Evolutionary conservation across 257 asterid genomes (phyloP).

Genomic region (Parsonsia alboflavescens): DNA sequence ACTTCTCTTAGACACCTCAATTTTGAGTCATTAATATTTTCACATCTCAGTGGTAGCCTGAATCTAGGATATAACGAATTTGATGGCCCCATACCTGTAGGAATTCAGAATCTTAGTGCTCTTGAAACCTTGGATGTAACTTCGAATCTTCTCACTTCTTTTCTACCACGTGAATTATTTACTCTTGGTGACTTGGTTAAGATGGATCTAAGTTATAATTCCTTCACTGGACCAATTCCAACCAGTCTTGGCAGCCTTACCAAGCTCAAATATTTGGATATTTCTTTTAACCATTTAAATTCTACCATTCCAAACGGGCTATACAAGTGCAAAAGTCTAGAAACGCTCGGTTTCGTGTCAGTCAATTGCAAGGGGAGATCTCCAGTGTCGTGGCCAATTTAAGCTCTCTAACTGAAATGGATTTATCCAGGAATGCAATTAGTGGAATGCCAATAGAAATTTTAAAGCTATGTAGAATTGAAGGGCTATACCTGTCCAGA

Average conservation of each 20-base stretch:
- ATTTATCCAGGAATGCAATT: slow-evolving; percentile 16
- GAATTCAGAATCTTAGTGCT: background rate
- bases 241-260: background rate
- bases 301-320: slow-evolving; percentile 37
- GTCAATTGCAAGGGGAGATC: slow-evolving; percentile 21
- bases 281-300: slow-evolving; percentile 13
- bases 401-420: slow-evolving; percentile 19
- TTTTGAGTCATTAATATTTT: background rate
- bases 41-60: background rate
- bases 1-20: background rate
- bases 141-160: background rate
- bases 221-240: background rate
- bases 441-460: slow-evolving; percentile 26
- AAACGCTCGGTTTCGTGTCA: background rate
- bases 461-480: slow-evolving; percentile 17
- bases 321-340: slow-evolving; percentile 25
- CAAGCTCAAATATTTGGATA: slow-evolving; percentile 20
- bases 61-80: background rate
- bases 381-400: slow-evolving; percentile 24
- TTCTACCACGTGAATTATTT: background rate
- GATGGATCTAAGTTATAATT: background rate
- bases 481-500: background rate
- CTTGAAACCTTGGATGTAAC: background rate
- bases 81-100: background rate
- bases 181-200: background rate